Conservation (phyloP, 306 rosid genomes). For the Clitoria ternatea region DNA sequence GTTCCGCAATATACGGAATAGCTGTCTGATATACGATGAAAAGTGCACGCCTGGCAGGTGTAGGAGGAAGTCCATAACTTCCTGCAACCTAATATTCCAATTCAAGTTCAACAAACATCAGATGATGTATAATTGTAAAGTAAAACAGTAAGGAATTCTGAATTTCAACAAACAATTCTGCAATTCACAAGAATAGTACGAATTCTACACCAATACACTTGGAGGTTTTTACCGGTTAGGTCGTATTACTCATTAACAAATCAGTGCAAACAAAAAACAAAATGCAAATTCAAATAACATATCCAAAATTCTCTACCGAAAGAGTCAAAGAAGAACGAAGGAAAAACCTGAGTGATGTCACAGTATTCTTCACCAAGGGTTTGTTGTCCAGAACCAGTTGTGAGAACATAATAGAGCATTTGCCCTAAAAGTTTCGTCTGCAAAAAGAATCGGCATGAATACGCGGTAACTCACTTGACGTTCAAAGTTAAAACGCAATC, state of each 20-base stretch:
- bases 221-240: too few relatives aligned
- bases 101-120: slow-evolving; percentile 6
- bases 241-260: neutral
- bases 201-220: too few relatives aligned
- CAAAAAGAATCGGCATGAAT: slow-evolving; percentile 10
- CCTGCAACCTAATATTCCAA: slow-evolving; percentile 68
- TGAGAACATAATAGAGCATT: slow-evolving; percentile 80
- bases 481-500: neutral
- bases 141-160: neutral
- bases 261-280: neutral
- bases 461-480: neutral
- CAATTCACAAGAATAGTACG: too few relatives aligned
- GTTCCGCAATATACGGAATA: slow-evolving; percentile 85
- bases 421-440: slow-evolving; percentile 92
- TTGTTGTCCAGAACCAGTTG: slow-evolving; percentile 96
- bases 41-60: slow-evolving; percentile 90
- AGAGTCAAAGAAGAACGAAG: neutral
- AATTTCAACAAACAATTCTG: too few relatives aligned
- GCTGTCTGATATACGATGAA: slow-evolving; percentile 88
- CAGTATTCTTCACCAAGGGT: slow-evolving; percentile 99
- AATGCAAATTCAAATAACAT: neutral
- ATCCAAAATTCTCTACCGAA: neutral
- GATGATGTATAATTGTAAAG: too few relatives aligned
- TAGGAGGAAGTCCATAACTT: slow-evolving; percentile 85
- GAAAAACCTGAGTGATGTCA: slow-evolving; percentile 93